Conservation (phyloP, 106 monocot species). For the Allium sativum region DNA sequence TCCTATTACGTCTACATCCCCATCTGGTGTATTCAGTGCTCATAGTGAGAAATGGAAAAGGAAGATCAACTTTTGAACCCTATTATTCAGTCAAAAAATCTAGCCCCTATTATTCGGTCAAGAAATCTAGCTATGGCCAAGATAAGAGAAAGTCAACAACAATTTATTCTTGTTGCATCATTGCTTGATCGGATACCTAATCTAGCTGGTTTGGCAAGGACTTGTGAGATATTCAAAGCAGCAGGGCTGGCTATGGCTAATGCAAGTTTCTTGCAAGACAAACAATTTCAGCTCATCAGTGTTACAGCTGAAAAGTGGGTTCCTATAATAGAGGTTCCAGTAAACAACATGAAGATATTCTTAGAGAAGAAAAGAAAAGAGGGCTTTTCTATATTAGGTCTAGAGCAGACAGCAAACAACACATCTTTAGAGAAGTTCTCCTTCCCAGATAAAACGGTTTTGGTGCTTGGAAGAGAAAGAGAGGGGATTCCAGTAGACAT, state of each 20-base stretch:
- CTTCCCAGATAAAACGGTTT: slow-evolving; percentile 70
- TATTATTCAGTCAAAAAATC: no score
- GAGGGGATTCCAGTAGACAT: slow-evolving; percentile 95
- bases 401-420: slow-evolving; percentile 93
- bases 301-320: slow-evolving; percentile 96
- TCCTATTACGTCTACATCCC: slow-evolving; percentile 44
- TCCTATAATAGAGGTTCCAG: slow-evolving; percentile 86
- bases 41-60: slow-evolving; percentile 64
- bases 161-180: slow-evolving; percentile 79
- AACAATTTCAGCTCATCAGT: slow-evolving; percentile 94
- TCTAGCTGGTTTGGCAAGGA: slow-evolving; percentile 89
- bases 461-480: slow-evolving; percentile 78
- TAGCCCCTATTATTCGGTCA: slow-evolving; percentile 37
- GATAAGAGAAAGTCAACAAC: slow-evolving; percentile 54
- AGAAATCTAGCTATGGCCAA: slow-evolving; percentile 44
- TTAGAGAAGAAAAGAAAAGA: slow-evolving; percentile 74
- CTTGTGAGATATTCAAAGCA: slow-evolving; percentile 89
- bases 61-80: slow-evolving; percentile 67
- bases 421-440: slow-evolving; percentile 53
- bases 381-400: slow-evolving; percentile 72
- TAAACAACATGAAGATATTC: slow-evolving; percentile 51
- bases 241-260: slow-evolving; percentile 65
- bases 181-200: slow-evolving; percentile 94
- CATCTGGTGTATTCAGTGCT: slow-evolving; percentile 62
- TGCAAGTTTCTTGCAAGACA: slow-evolving; percentile 60